phyloP scores from a whole-genome alignment of 1,139 yeast species.

The Nematodospora anomalae region DNA sequence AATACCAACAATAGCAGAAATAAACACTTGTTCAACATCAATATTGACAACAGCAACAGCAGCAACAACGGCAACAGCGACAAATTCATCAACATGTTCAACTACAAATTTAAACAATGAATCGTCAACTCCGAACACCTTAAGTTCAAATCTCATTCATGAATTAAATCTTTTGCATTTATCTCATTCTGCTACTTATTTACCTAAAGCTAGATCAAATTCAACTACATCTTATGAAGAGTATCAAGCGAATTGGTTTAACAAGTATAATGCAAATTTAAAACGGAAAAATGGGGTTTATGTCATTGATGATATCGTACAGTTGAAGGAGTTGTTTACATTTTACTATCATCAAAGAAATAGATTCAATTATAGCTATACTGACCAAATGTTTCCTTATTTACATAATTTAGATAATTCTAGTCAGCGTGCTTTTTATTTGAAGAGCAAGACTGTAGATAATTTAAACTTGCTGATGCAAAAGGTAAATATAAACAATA shows the following conservation, averaged over 20 bases:
- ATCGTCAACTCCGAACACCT: constrained; percentile 1
- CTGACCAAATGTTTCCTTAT: constrained; percentile 33
- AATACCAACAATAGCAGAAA: constrained; percentile 5
- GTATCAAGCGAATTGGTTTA: constrained; percentile 10
- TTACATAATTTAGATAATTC: constrained; percentile 34
- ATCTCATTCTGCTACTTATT: background rate
- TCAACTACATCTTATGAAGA: constrained; percentile 7
- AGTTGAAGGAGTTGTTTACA: constrained; percentile 23
- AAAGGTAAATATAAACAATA: constrained; percentile 12
- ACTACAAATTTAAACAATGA: constrained; percentile 2
- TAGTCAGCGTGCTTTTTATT: constrained; percentile 28
- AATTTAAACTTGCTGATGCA: constrained; percentile 4
- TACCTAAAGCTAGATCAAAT: constrained; percentile 3
- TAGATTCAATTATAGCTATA: constrained; percentile 16
- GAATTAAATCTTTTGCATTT: constrained; percentile 1
- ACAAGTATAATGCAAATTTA: constrained; percentile 16
- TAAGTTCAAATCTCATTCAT: constrained; percentile 1
- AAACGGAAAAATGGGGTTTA: constrained; percentile 14
- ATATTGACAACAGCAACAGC: constrained; percentile 1
- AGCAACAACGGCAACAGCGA: constrained; percentile 2
- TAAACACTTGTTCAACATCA: constrained; percentile 2
- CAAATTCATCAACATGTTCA: constrained; percentile 2
- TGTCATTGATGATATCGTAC: constrained; percentile 14
- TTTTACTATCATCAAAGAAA: constrained; percentile 26
- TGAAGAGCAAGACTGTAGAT: constrained; percentile 13